phyloP scores from a whole-genome alignment of 495 filamentous ascomycete species.

The Schizothecium vesticola region DNA sequence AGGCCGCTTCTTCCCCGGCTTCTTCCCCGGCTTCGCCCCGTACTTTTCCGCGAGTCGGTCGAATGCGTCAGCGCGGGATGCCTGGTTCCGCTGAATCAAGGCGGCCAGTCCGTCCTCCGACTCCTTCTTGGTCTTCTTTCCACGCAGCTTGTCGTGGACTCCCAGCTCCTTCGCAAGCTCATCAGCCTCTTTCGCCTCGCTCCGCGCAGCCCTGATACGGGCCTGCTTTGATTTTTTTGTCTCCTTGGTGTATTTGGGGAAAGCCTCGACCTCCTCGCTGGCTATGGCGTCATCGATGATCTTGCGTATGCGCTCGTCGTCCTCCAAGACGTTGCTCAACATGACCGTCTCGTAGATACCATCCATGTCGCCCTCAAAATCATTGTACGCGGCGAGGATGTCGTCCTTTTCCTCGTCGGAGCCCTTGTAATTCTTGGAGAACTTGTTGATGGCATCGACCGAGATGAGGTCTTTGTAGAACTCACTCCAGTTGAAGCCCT shows the following conservation, averaged over 20 bases:
- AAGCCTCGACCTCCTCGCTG: conserved; percentile 56
- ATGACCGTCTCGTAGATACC: conserved; percentile 74
- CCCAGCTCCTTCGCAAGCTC: conserved; percentile 65
- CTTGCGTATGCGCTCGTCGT: conserved; percentile 75
- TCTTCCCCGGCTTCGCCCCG: conserved; percentile 36
- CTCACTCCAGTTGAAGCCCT: conserved; percentile 82
- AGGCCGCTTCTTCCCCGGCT: conserved; percentile 47
- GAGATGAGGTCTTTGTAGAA: conserved; percentile 77
- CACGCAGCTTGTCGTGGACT: conserved; percentile 53
- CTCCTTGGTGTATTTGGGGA: conserved; percentile 66
- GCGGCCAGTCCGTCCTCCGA: conserved; percentile 38
- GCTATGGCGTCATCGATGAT: conserved; percentile 81
- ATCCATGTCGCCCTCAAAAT: conserved; percentile 65
- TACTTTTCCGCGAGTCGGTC: conserved; percentile 73
- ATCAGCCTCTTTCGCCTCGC: conserved; percentile 69
- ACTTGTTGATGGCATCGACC: conserved; percentile 60
- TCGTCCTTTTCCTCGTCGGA: conserved; percentile 78
- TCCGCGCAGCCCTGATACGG: conserved; percentile 57
- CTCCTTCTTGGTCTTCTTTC: conserved; percentile 39
- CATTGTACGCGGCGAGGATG: conserved; percentile 67
- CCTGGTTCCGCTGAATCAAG: conserved; percentile 39
- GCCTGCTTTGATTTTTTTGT: conserved; percentile 56
- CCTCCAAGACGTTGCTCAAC: conserved; percentile 76
- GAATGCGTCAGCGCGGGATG: conserved; percentile 46
- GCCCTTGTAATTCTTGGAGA: conserved; percentile 73